Conservation (phyloP, 306 rosid species). For the Citrullus mucosospermus region DNA sequence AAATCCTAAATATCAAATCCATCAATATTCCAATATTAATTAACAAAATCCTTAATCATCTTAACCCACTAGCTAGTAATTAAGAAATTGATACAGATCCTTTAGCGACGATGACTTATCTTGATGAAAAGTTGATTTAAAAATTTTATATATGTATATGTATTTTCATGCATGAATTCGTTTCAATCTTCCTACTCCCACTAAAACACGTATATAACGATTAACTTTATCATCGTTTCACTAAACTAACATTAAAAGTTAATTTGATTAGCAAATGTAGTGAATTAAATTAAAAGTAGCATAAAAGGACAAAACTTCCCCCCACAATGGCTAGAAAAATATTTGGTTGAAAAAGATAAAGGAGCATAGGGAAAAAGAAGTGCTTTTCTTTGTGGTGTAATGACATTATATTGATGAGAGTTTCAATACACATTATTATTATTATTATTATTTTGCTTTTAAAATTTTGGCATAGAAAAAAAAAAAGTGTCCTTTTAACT, state of each 20-base stretch:
- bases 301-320: not conserved
- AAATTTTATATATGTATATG: not conserved
- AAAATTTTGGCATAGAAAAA: not conserved
- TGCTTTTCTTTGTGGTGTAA: not conserved
- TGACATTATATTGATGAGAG: not conserved
- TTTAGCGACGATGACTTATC: not conserved
- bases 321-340: not conserved
- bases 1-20: not conserved
- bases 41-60: not conserved
- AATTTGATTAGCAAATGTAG: not conserved
- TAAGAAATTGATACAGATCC: not conserved
- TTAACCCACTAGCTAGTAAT: not conserved
- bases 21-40: not conserved
- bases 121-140: not conserved
- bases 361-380: not conserved
- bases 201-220: not conserved
- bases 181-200: not conserved
- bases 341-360: not conserved
- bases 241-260: not conserved
- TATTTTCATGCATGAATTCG: not conserved
- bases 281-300: not conserved
- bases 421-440: not conserved
- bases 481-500: not conserved
- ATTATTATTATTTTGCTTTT: not conserved
- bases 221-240: not conserved